Evolutionary conservation across 495 filamentous ascomycete species (phyloP).

Genomic region (Amniculicola lignicola): DNA sequence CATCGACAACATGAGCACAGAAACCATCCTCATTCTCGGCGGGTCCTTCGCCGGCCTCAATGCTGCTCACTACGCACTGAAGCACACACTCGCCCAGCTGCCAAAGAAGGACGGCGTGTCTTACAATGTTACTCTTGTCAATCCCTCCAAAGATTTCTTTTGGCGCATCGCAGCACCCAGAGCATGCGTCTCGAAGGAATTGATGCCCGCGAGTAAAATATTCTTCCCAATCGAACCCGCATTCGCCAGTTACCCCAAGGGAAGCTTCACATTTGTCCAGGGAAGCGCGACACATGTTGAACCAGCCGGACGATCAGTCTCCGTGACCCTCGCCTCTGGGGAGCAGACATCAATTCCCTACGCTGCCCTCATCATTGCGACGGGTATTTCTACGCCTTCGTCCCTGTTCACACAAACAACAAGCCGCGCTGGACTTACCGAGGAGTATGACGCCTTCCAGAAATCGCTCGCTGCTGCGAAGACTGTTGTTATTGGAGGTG

Average conservation of each 20-base stretch:
- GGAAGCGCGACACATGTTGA: constrained; percentile 56
- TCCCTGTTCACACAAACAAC: constrained; percentile 39
- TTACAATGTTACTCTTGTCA: constrained; percentile 53
- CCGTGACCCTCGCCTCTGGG: constrained; percentile 23
- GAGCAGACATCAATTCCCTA: constrained; percentile 19
- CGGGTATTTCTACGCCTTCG: constrained; percentile 20
- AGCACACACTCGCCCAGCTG: constrained; percentile 45
- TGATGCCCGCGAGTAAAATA: constrained; percentile 46
- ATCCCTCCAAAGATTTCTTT: constrained; percentile 53
- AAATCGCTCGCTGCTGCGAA: constrained; percentile 51
- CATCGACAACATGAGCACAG: constrained; percentile 17
- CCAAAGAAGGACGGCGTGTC: constrained; percentile 39
- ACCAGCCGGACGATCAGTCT: constrained; percentile 28
- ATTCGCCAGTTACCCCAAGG: constrained; percentile 50
- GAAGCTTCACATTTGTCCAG: constrained; percentile 54
- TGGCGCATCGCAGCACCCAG: constrained; percentile 54
- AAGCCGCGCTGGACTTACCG: constrained; percentile 43
- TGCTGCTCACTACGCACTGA: constrained; percentile 58
- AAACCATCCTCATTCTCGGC: constrained; percentile 60
- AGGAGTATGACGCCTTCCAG: constrained; percentile 38
- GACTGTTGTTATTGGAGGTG: constrained; percentile 59
- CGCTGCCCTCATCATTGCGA: constrained; percentile 32
- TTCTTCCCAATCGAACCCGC: constrained; percentile 50
- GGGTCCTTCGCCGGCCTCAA: constrained; percentile 58
- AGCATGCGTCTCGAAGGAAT: constrained; percentile 42